Conservation (phyloP, 164 flowering plant genomes). For the Nymphaea colorata region DNA sequence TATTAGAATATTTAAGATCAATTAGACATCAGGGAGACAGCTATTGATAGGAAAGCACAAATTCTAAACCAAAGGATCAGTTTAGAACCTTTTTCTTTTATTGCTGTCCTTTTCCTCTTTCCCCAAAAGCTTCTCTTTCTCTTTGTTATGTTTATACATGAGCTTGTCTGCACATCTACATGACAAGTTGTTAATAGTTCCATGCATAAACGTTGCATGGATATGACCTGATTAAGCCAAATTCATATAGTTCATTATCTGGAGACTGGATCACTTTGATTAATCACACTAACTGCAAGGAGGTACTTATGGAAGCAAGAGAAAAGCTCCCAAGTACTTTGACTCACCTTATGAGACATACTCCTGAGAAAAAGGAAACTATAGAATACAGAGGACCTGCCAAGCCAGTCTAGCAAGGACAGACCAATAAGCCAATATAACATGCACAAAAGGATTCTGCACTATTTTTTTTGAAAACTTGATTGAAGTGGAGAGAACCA, state of each 20-base stretch:
- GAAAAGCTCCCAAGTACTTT: neutral
- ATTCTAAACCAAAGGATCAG: neutral
- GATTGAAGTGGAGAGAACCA: too few species aligned
- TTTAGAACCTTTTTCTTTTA: slow-evolving; percentile 42
- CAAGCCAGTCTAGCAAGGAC: too few species aligned
- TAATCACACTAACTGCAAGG: neutral
- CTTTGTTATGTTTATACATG: slow-evolving; percentile 52
- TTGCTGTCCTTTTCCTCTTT: slow-evolving; percentile 25
- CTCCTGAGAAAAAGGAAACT: too few species aligned
- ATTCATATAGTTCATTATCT: neutral
- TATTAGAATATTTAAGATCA: neutral
- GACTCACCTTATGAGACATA: too few species aligned
- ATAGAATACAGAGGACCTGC: too few species aligned
- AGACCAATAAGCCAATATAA: too few species aligned
- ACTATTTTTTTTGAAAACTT: too few species aligned
- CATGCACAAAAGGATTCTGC: too few species aligned
- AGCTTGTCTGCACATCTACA: slow-evolving; percentile 77
- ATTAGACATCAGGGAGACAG: neutral
- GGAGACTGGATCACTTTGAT: neutral
- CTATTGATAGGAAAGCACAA: neutral
- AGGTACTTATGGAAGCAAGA: neutral
- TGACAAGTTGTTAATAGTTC: slow-evolving; percentile 2
- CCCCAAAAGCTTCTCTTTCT: slow-evolving; percentile 33
- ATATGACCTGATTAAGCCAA: neutral
- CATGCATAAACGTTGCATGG: neutral